phyloP scores from a whole-genome alignment of 768 basidiomycete species.

The Russula brevipes region DNA sequence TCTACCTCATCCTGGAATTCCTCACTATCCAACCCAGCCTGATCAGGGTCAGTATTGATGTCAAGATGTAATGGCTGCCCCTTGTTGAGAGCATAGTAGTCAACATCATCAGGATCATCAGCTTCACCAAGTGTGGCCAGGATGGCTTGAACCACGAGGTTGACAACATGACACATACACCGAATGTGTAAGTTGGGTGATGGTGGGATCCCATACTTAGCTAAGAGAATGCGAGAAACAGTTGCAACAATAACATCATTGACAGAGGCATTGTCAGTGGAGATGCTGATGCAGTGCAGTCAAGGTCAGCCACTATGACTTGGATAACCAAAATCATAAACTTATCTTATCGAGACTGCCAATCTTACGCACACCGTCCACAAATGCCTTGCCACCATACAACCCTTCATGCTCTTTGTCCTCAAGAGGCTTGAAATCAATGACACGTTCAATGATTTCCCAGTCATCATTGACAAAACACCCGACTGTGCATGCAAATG shows the following conservation, averaged over 20 bases:
- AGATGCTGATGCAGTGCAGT: too few species aligned
- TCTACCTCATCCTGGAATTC: not conserved
- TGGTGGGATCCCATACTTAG: constrained; percentile 35
- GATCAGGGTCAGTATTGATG: constrained; percentile 15
- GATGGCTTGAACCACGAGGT: constrained; percentile 36
- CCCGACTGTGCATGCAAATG: constrained; percentile 25
- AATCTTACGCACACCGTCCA: constrained; percentile 24
- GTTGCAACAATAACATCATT: not conserved
- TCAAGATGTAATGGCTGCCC: constrained; percentile 33
- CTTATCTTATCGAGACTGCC: constrained; percentile 19
- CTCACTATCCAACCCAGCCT: not conserved
- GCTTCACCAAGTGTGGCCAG: constrained; percentile 26
- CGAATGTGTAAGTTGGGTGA: constrained; percentile 30
- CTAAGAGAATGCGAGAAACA: not conserved
- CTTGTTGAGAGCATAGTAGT: constrained; percentile 32
- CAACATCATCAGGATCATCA: constrained; percentile 27
- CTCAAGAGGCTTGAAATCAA: constrained; percentile 25
- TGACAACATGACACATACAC: constrained; percentile 35
- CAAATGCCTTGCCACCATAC: constrained; percentile 32
- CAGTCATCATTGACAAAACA: constrained; percentile 27
- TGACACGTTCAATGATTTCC: constrained; percentile 21
- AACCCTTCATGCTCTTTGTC: constrained; percentile 30
- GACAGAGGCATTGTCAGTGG: too few species aligned
- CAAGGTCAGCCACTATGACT: not conserved
- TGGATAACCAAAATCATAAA: not conserved